Evolutionary conservation across 441 rosid genomes (phyloP), one percentile per base, ranked within the genome.

Genomic region (Mallotus japonicus): DNA sequence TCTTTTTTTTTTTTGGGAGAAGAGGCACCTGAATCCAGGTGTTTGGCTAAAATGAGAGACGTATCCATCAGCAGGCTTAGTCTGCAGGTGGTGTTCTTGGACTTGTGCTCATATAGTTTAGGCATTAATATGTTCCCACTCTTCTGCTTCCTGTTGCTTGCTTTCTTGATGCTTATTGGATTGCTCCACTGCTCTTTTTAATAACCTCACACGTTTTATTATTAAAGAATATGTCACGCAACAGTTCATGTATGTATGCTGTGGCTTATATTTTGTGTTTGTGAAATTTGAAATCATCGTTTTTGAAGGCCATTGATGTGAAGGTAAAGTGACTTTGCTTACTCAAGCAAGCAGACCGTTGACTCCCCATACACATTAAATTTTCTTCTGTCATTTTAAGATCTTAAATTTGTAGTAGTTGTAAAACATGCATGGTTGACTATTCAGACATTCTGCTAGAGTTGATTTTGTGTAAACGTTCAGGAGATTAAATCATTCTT

Each of bases 401-500:
- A 59, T 42, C 15, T 42, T 55, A 32, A 59, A 49, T 47, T 22
- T 19, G 46, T 59, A 16, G 42, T 22, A 32, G 19, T 34, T 40
- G 42, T 32, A 32, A 49, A 59, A 32, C 62, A 9, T n/a, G 70
- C 44, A 49, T 40, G 59, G 14, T 34, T 71, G n/a, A 2, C 62
- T 57, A 44, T 74, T 71, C 55, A 64, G 51, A 62, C 62, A 44
- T 69, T 74, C 59, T 71, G 16, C 19, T 65, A 3, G 19, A 9
- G 57, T 8, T 37, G 61, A 46, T 58, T 37, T 51, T 20, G 54
- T 61, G 34, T 64, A 50, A 19, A 46, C 59, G 58, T 37, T 72
- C 61, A 16, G 46, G 71, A 61, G 19, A 74, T 51, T 73, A 77
- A 34, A 74, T 72, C 7, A 47, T 34, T 68, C 1, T 67, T 72